Base-by-base conservation (phyloP, 2,329 filamentous ascomycete species). In the Hirsutella thompsonii region DNA sequence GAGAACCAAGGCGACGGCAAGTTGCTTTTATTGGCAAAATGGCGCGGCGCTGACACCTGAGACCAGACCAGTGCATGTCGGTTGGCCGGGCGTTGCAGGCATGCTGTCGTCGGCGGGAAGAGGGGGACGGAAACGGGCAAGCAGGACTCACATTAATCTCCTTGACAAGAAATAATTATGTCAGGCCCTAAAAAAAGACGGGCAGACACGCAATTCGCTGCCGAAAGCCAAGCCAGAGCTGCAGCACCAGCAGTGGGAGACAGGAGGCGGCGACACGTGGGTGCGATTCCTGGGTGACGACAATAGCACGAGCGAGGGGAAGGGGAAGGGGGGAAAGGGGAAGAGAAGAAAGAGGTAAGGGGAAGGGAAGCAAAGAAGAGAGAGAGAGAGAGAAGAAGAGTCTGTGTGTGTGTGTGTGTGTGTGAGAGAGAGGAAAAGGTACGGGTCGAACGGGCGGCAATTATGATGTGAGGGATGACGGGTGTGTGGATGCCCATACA, bases 141-240 rank as follows among this genome's bases (percentile, higher is more conserved):
- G 20, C 18, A 10, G 29, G 48, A 60, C 58, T 60, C 55, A 60
- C 58, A 59, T 59, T 58, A 54, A 59, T 58, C 44, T 57, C 52
- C 46, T 37, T n/a, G 11, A 37, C 11, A 37, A 37, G 36, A 30
- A 38, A 30, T 16, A 38, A 38, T 29, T 9, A 10, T 30, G 37
- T 26, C 19, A 38, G 37, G 23, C 30, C 36, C 23, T 26, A 26
- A 6, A 26, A 26, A 26, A 26, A 26, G 11, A 26, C 6, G 6
- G 11, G 23, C 6, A 6, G 23, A 34, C 29, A 26, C 34, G 35
- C 26, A 26, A 5, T 14, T 41, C 20, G 28, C 40, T 13, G 36
- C 36, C 21, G 29, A 30, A 36, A 21, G 30, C 36, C 36, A 20
- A 26, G 23, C 23, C 23, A 26, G 11, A 26, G 11, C 23, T 26